phyloP scores from a whole-genome alignment of 2,329 filamentous ascomycete species.

The Colletotrichum endophyticum region DNA sequence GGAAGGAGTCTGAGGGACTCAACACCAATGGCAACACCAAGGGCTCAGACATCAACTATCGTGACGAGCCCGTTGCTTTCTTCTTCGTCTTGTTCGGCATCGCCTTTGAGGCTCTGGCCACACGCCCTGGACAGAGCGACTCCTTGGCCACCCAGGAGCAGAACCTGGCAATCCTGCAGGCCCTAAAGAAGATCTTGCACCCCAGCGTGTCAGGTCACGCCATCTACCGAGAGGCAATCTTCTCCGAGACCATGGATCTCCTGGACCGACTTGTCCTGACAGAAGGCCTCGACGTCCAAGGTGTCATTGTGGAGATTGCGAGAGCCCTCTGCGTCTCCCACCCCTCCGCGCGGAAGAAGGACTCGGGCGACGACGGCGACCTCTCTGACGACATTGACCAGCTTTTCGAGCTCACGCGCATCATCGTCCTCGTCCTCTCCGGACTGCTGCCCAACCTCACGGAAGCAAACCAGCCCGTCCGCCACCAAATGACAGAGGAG shows the following conservation, averaged over 20 bases:
- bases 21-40: constrained; percentile 59
- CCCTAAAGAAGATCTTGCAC: constrained; percentile 92
- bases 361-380: constrained; percentile 73
- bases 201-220: constrained; percentile 95
- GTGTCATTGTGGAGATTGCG: constrained; percentile 92
- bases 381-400: constrained; percentile 97
- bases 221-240: constrained; percentile 94
- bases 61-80: constrained; percentile 96
- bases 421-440: constrained; percentile 91
- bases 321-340: constrained; percentile 89
- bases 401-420: constrained; percentile 93
- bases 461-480: constrained; percentile 67
- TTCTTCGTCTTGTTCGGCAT: constrained; percentile 98
- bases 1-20: constrained; percentile 66
- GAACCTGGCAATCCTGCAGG: constrained; percentile 85
- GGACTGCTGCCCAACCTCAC: constrained; percentile 84
- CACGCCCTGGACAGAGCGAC: constrained; percentile 70
- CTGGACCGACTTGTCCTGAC: constrained; percentile 92
- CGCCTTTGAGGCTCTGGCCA: constrained; percentile 93
- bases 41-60: constrained; percentile 89
- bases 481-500: constrained; percentile 86
- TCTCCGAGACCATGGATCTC: constrained; percentile 96
- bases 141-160: constrained; percentile 76
- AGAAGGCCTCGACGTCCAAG: constrained; percentile 86
- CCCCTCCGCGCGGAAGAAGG: constrained; percentile 78